phyloP scores from a whole-genome alignment of 2,329 filamentous ascomycete genomes.

The Tolypocladium inflatum region DNA sequence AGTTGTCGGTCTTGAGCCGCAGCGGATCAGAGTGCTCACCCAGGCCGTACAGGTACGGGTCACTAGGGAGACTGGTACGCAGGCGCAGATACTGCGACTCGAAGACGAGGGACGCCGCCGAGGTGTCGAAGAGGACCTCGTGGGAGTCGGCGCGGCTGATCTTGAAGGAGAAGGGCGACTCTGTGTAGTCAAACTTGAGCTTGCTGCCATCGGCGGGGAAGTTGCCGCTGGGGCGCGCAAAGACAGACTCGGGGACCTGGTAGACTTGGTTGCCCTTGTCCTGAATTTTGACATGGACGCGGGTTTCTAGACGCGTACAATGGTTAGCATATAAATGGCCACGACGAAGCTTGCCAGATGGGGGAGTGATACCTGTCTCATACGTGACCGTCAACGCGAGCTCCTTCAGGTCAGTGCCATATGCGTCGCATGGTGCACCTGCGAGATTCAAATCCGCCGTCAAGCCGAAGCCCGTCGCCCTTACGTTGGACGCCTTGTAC shows the following conservation, averaged over 20 bases:
- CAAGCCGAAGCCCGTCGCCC: constrained; percentile 41
- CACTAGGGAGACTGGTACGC: constrained; percentile 57
- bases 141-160: constrained; percentile 33
- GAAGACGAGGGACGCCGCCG: constrained; percentile 57
- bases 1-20: constrained; percentile 54
- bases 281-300: constrained; percentile 67
- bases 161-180: constrained; percentile 57
- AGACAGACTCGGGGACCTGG: constrained; percentile 61
- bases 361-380: constrained; percentile 22
- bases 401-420: constrained; percentile 63
- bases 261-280: constrained; percentile 63
- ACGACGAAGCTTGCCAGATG: not conserved
- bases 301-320: constrained; percentile 35
- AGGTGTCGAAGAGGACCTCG: constrained; percentile 60
- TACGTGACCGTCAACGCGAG: constrained; percentile 53
- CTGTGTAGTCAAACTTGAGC: constrained; percentile 34
- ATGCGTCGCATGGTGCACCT: constrained; percentile 64
- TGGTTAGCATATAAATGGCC: not conserved
- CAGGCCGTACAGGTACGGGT: constrained; percentile 67
- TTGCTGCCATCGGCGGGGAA: constrained; percentile 21
- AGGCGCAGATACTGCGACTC: constrained; percentile 70
- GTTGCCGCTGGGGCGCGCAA: constrained; percentile 40
- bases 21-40: constrained; percentile 70
- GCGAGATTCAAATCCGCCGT: constrained; percentile 63
- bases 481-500: constrained; percentile 55